Conservation (phyloP, 768 basidiomycete genomes). For the Pleurotus pulmonarius region DNA sequence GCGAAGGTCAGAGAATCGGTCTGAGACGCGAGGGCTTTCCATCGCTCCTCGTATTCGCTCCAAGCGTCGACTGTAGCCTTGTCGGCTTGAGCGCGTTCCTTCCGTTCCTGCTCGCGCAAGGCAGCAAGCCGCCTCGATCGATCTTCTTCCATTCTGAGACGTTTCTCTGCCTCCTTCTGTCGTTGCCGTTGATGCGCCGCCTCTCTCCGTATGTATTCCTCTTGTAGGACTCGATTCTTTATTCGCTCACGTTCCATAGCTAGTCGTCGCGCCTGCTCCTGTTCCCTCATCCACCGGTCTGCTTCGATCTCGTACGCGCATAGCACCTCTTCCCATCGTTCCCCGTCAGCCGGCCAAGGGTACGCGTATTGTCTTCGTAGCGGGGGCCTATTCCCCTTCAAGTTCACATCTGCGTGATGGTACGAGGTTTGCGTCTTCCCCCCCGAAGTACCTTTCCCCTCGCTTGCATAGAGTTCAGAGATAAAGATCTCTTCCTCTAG, state of each 20-base stretch:
- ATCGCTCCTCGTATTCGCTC: slow-evolving; percentile 61
- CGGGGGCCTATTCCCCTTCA: slow-evolving; percentile 16
- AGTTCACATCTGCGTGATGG: not conserved
- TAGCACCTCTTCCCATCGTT: slow-evolving; percentile 49
- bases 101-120: slow-evolving; percentile 36
- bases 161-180: slow-evolving; percentile 42
- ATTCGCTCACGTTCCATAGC: slow-evolving; percentile 44
- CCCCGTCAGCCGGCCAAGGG: slow-evolving; percentile 25
- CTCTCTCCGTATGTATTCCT: slow-evolving; percentile 54
- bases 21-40: slow-evolving; percentile 48
- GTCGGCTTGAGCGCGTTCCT: slow-evolving; percentile 37
- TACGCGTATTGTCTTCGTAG: slow-evolving; percentile 7
- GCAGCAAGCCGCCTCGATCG: slow-evolving; percentile 32
- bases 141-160: slow-evolving; percentile 41
- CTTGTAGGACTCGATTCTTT: slow-evolving; percentile 43
- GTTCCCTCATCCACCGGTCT: slow-evolving; percentile 49
- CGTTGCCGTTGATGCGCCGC: slow-evolving; percentile 41
- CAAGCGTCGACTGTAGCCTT: slow-evolving; percentile 53
- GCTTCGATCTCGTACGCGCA: slow-evolving; percentile 50
- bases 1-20: slow-evolving; percentile 51
- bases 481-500: slow-evolving; percentile 50
- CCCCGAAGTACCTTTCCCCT: slow-evolving; percentile 18
- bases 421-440: not conserved
- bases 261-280: slow-evolving; percentile 40
- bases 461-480: slow-evolving; percentile 17